Evolutionary conservation across 2,329 filamentous ascomycete genomes (phyloP), one percentile per base, ranked within the genome.

Genomic region (Leptographium lundbergii): DNA sequence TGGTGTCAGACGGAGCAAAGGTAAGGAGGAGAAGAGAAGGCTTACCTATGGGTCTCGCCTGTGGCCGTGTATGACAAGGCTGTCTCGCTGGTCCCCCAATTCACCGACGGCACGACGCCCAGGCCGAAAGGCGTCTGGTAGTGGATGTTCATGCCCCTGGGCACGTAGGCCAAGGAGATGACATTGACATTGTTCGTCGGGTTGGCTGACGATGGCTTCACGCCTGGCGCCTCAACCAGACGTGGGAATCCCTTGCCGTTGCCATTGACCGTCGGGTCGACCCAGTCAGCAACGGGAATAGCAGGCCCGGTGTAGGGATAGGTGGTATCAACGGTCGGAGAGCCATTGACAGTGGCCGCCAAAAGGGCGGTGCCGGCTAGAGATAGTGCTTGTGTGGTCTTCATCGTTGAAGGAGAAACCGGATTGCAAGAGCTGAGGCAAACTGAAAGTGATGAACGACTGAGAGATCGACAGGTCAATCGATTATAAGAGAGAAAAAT

Each of bases 171-270:
- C 59, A 77, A 62, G 5, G 73, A 73, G 59, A 80, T 77, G 45
- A 80, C 77, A 62, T 80, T 80, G 66, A 80, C 66, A 57, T 80
- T 80, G 69, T 80, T 80, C 48, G 69, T 74, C 7, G 77, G 74
- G 54, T 75, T 73, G 11, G 62, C 61, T 7, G 65, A 68, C 29
- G 67, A 68, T 4, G 77, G 77, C 62, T 70, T 74, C 22, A 80
- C 77, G 3, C 77, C 77, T 11, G 77, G 77, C 47, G 74, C 66
- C 65, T 80, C 77, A 11, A 77, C 72, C 4, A 80, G 69, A 53
- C 77, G 76, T 24, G 72, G 71, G 62, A 76, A 80, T 1, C 77
- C 77, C 61, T 77, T 78, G 36, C 76, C 77, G 63, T 79, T 78
- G 63, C 77, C 77, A 63, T 78, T 77, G 67, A 77, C 64, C 13